Percentiles rank a stretch among this genome's conserved stretches.
Conservation (phyloP, 140 eudicot genomes). For the Bidens hawaiensis region DNA sequence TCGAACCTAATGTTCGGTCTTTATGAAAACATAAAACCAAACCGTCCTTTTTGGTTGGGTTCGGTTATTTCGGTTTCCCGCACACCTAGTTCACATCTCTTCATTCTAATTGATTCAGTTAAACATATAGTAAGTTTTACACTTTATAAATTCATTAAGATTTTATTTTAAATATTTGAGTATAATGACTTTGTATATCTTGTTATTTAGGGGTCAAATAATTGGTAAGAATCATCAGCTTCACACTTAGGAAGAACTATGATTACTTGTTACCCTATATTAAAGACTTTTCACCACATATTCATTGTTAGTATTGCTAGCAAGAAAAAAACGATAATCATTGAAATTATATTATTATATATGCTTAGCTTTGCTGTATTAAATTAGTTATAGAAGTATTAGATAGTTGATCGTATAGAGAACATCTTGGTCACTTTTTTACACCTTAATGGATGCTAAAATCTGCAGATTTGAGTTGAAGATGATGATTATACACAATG, state of each 20-base stretch:
- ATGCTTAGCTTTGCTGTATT: neutral
- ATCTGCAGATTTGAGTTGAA: neutral
- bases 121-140: too few relatives aligned
- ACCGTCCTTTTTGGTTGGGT: too few relatives aligned
- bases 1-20: too few relatives aligned
- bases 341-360: neutral
- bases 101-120: too few relatives aligned
- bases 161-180: neutral
- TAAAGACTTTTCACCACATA: neutral
- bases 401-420: too few relatives aligned
- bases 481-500: neutral
- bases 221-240: neutral
- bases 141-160: too few relatives aligned
- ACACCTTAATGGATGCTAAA: conserved; percentile 7
- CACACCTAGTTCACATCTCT: too few relatives aligned
- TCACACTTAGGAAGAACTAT: neutral
- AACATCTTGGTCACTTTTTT: neutral
- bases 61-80: too few relatives aligned
- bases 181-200: neutral
- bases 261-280: neutral
- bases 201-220: neutral
- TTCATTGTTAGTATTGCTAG: neutral
- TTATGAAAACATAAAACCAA: too few relatives aligned
- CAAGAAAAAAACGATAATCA: neutral
- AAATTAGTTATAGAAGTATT: too few relatives aligned